Base-by-base conservation (phyloP, 73 alveolate genomes). In the Stentor coeruleus region DNA sequence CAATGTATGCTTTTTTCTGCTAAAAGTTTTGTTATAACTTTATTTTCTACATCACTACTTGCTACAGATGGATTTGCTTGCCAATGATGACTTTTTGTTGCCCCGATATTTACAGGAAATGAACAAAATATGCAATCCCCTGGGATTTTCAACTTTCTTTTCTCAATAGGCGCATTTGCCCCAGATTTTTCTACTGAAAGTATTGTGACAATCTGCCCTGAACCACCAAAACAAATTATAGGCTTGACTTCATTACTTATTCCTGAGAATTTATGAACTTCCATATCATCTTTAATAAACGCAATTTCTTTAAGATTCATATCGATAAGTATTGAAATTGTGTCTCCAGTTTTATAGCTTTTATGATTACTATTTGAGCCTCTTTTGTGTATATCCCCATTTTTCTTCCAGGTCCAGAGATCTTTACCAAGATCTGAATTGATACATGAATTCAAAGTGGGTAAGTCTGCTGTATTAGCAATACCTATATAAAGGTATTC, bases 141-240 rank as follows among this genome's bases (percentile, higher is more conserved):
- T 37, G 83, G 77, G n/a, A 37, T 39, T 38, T 75, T 35, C 20
- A 39, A 14, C 6, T 14, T 15, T 28, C 28, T 40, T 1, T 75
- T 35, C 2, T 66, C 0, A 0, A 75, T 0, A 20, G 35, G n/a
- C 6, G 72, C 83, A 38, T 2, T 75, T 75, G 80, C 83, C n/a
- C 40, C 79, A 20, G 42, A 26, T 2, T 66, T 20, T 31, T 66
- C 79, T 20, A 75, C 83, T 75, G 83, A 75, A 1, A n/a, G n/a
- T 15, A 75, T 37, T 6, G 83, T 75, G 77, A 75, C 83, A n/a
- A 75, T 1, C 66, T 75, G 72, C 38, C 39, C 39, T 1, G 59
- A 37, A n/a, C 83, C 83, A 0, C 83, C 83, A 38, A 75, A 75
- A 66, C 83, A 75, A 6, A 75, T 75, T 33, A 75, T 35, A n/a